These are phyloP conservation scores for Flaveria robusta DNA, from an alignment of 129 eudicot genomes.

Conservation along the genomic window DNA sequence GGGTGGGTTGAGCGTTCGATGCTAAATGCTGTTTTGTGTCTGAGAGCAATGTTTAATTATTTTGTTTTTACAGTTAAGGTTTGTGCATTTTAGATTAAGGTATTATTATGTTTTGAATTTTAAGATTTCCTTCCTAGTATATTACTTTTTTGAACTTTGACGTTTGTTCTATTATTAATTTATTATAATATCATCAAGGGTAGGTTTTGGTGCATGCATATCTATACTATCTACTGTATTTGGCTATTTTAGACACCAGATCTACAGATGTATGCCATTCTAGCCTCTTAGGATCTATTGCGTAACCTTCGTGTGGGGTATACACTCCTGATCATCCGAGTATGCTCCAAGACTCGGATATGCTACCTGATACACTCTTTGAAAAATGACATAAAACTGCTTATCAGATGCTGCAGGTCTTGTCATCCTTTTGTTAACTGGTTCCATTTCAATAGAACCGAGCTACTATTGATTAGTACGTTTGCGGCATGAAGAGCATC, in stretches of 20 bases:
- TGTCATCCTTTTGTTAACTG: not conserved
- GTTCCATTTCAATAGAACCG: not conserved
- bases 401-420: not conserved
- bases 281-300: not conserved
- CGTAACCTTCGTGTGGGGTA: too few relatives aligned
- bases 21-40: slow-evolving; percentile 19
- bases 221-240: not conserved
- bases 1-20: slow-evolving; percentile 42
- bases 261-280: too few relatives aligned
- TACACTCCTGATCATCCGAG: not conserved
- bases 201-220: slow-evolving; percentile 3
- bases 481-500: not conserved
- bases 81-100: slow-evolving; percentile 22
- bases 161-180: not conserved
- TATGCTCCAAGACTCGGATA: not conserved
- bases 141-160: not conserved
- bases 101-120: slow-evolving; percentile 1
- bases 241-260: not conserved
- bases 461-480: not conserved
- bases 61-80: slow-evolving; percentile 11
- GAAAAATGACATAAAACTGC: too few relatives aligned
- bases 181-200: not conserved
- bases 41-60: slow-evolving; percentile 28
- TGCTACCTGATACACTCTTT: too few relatives aligned
- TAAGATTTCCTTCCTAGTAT: slow-evolving; percentile 1